phyloP scores from a whole-genome alignment of 2,329 filamentous ascomycete genomes.

The Pseudovirgaria hyperparasitica region DNA sequence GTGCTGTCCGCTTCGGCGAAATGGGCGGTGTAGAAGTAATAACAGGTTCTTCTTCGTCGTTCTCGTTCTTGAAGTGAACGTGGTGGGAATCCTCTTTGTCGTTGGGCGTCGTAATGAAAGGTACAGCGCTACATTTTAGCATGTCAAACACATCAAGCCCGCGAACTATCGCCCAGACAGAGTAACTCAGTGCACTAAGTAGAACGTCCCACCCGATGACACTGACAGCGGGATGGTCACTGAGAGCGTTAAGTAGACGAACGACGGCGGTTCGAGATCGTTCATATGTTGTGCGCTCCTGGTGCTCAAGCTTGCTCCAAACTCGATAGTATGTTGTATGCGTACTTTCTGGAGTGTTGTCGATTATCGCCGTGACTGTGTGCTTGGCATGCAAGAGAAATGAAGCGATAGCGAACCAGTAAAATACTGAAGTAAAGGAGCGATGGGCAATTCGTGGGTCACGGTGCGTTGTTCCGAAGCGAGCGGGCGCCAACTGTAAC shows the following conservation, averaged over 20 bases:
- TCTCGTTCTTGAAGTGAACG: slow-evolving; percentile 10
- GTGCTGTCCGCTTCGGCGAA: slow-evolving; percentile 11
- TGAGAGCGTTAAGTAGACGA: slow-evolving; percentile 37
- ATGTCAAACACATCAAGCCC: slow-evolving; percentile 39
- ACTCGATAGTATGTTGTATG: slow-evolving; percentile 22
- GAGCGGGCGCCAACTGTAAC: too few species aligned
- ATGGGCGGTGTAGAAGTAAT: slow-evolving; percentile 4
- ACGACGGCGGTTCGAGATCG: slow-evolving; percentile 33
- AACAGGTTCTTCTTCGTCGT: slow-evolving; percentile 5
- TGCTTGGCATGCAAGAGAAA: slow-evolving; percentile 34
- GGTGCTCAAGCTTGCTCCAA: slow-evolving; percentile 29
- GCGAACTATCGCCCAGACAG: slow-evolving; percentile 44
- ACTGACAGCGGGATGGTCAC: slow-evolving; percentile 45
- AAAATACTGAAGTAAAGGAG: slow-evolving; percentile 36
- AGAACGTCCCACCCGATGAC: slow-evolving; percentile 47
- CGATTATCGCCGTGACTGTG: slow-evolving; percentile 30
- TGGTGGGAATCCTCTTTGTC: slow-evolving; percentile 14
- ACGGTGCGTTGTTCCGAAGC: background rate
- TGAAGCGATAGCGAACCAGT: slow-evolving; percentile 31
- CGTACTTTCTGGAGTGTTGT: slow-evolving; percentile 36
- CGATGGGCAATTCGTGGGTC: slow-evolving; percentile 17
- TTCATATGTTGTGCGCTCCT: slow-evolving; percentile 32
- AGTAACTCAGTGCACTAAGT: slow-evolving; percentile 40
- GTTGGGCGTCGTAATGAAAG: slow-evolving; percentile 10
- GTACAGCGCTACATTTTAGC: slow-evolving; percentile 23